Evolutionary conservation across 306 rosid species (phyloP), one percentile per base, ranked within the genome.

Genomic region (Erythrophleum fordii): DNA sequence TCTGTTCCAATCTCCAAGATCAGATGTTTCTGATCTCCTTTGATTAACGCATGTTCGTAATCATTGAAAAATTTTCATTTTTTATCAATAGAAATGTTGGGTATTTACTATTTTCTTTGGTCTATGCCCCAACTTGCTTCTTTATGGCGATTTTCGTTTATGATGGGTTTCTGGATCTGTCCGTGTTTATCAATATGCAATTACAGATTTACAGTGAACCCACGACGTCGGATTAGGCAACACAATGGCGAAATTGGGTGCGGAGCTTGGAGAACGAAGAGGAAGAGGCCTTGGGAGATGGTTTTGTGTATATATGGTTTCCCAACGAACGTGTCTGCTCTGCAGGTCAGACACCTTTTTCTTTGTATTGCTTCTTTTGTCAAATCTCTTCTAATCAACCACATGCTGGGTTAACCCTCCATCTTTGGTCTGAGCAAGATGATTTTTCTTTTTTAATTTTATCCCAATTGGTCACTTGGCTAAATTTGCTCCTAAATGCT

Each of bases 251-350:
- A 93, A 64, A 96, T 96, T 71, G 90, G 86, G 25, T 62, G 93
- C 69, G 98, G 99, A n/a, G 99, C 99, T 42, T 90, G 80, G 83
- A 87, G 97, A 41, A 93, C 98, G 9, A 96, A 92, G 89, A 87
- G 78, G 86, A 89, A 66, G 75, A 76, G 99, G 23, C 98, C 99
- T 20, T 96, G 99, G 98, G 99, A 96, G 80, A 96, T 96, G 99
- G 97, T 91, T 70, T 78, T 93, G 69, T 96, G 99, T 84, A 86
- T 96, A 77, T 88, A 93, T 79, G 98, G 98, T 23, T 96, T 96
- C 85, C 99, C 97, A 53, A 90, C 98, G 11, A 89, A 92, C 34
- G 91, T 93, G 51, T 81, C 97, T 56, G 99, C 99, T 44, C 97
- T 96, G n/a, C 98, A 96, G 99, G 99, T 96, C 42, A 61, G 3